Evolutionary conservation across 2,329 filamentous ascomycete species (phyloP).

Genomic region (Elsinoe ampelina): DNA sequence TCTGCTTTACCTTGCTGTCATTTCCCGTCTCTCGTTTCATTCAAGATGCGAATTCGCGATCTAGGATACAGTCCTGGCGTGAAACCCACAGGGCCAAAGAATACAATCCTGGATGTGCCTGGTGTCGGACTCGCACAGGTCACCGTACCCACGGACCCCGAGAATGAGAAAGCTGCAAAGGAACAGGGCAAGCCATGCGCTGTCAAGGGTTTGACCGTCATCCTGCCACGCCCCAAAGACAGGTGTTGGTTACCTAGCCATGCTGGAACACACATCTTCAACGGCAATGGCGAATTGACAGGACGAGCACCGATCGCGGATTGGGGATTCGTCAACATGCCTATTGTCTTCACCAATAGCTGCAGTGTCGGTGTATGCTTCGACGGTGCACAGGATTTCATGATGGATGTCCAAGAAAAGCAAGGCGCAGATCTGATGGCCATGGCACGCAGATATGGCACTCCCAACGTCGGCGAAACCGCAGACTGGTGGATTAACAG

Average conservation of each 20-base stretch:
- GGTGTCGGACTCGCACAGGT: conserved; percentile 35
- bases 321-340: conserved; percentile 49
- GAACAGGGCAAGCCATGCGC: conserved; percentile 14
- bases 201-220: conserved; percentile 37
- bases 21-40: neutral
- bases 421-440: conserved; percentile 23
- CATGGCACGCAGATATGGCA: conserved; percentile 19
- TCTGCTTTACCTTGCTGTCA: no score
- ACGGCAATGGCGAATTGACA: conserved; percentile 55
- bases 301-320: conserved; percentile 54
- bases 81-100: conserved; percentile 31
- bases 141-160: conserved; percentile 26
- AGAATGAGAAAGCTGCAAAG: conserved; percentile 15
- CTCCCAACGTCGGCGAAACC: conserved; percentile 22
- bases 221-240: conserved; percentile 32
- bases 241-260: conserved; percentile 35
- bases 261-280: conserved; percentile 48
- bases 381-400: conserved; percentile 49
- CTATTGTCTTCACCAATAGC: conserved; percentile 52
- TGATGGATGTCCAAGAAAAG: conserved; percentile 35
- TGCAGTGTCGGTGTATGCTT: conserved; percentile 50
- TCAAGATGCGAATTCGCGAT: conserved; percentile 25
- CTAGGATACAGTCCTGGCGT: conserved; percentile 32
- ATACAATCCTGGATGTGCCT: conserved; percentile 37
- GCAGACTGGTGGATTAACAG: conserved; percentile 21